Percentiles rank a stretch among this genome's conserved stretches.
Evolutionary conservation across 495 filamentous ascomycete species (phyloP).

Genomic region (Aspergillus bridgeri): DNA sequence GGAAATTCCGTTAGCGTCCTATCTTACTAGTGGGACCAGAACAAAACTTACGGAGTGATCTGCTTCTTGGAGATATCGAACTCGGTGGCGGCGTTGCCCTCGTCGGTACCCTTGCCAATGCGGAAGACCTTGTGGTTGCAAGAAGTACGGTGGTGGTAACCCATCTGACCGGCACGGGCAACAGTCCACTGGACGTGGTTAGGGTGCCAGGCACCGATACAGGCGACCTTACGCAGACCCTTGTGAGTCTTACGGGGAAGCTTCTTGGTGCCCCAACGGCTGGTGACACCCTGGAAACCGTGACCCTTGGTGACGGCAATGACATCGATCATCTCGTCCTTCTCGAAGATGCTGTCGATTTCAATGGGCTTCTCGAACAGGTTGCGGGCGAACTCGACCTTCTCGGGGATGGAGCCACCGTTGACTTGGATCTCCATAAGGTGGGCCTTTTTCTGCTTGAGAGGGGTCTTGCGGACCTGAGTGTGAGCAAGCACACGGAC

Average conservation of each 20-base stretch:
- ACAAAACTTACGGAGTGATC: constrained; percentile 92
- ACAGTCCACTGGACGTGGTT: constrained; percentile 99
- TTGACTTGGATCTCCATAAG: constrained; percentile 99
- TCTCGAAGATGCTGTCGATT: constrained; percentile 93
- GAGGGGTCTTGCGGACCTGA: constrained; percentile 96
- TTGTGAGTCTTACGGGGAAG: constrained; percentile 99
- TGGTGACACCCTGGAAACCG: constrained; percentile 95
- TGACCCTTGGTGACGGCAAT: constrained; percentile 99
- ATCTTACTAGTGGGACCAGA: background rate
- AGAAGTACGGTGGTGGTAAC: constrained; percentile 99
- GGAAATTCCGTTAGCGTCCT: constrained; percentile 30
- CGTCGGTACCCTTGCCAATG: constrained; percentile 85
- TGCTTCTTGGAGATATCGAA: constrained; percentile 98
- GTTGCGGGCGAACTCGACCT: constrained; percentile 90
- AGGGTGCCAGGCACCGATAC: constrained; percentile 99
- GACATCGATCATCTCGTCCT: constrained; percentile 99
- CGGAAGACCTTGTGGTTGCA: constrained; percentile 99
- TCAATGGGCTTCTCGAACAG: constrained; percentile 98
- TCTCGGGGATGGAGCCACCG: constrained; percentile 89
- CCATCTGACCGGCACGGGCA: constrained; percentile 98
- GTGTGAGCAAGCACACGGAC: constrained; percentile 99
- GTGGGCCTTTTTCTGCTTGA: constrained; percentile 99
- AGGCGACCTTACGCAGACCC: constrained; percentile 99
- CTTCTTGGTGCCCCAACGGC: constrained; percentile 99
- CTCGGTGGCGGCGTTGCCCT: constrained; percentile 89